Base-by-base conservation (phyloP, 805 yeast genomes). In the Metschnikowia koreensis region DNA sequence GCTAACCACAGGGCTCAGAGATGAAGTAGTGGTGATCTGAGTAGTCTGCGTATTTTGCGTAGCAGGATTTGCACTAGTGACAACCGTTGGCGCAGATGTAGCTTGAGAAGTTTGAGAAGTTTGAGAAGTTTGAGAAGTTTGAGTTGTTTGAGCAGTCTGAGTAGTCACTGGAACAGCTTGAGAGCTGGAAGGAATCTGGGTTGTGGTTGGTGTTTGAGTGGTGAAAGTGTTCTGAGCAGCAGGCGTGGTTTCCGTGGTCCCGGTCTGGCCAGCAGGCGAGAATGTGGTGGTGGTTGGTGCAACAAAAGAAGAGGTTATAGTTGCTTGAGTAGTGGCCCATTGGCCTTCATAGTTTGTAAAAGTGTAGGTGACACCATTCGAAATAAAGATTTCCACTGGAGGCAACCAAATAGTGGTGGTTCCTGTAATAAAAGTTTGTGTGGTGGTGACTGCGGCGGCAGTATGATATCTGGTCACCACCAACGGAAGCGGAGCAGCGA, bases 391-490 rank as follows among this genome's bases (percentile, higher is more conserved):
- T 55, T 80, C 77, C 38, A 81, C 84, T 16, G 82, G 75, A 27
- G 84, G 83, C 52, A 79, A 68, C 56, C 71, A 69, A 16, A 76
- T 66, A 12, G 83, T 79, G 26, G 78, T 71, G 28, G 81, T 76
- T 40, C 79, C 81, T 0, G 81, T 77, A 33, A 73, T 69, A 41
- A 67, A 63, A 15, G 74, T 68, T 17, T 64, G 56, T 5, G 75
- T 71, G 15, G 75, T 69, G 4, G 83, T 80, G 37, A 80, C 80
- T 3, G 85, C 75, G 8, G 66, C 70, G 15, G 87, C 86, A 16
- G 86, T 81, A 60, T 80, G 83, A 38, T 68, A 66, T 62, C 85
- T 71, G 16, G 87, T 82, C 50, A 82, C 69, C 27, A 79, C 52
- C 44, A 66, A 66, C 48, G 76, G 74, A 15, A 74, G 46, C 2